Evolutionary conservation across 805 yeast genomes (phyloP).

Genomic region (Nakazawaea holstii): DNA sequence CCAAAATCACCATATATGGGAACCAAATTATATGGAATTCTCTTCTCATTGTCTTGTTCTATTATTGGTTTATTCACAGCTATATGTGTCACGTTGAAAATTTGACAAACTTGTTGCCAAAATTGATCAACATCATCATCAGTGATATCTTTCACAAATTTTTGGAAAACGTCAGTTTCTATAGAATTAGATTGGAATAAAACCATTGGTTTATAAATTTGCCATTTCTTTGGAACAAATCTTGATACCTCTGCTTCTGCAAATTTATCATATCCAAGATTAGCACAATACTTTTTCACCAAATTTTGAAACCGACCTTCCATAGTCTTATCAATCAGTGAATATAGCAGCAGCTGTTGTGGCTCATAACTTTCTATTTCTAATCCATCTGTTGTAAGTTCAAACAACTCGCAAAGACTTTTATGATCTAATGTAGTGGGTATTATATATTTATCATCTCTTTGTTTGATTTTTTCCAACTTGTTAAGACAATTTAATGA

Average conservation of each 20-base stretch:
- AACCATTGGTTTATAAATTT: conserved; percentile 63
- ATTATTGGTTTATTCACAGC: conserved; percentile 70
- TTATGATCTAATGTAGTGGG: not conserved
- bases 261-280: not conserved
- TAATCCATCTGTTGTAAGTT: not conserved
- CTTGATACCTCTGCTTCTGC: not conserved
- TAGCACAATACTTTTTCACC: not conserved
- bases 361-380: not conserved
- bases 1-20: conserved; percentile 70
- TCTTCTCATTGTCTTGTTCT: conserved; percentile 20
- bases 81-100: conserved; percentile 41
- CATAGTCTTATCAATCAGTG: not conserved
- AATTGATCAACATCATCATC: conserved; percentile 10
- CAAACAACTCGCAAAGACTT: not conserved
- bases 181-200: conserved; percentile 49
- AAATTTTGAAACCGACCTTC: not conserved
- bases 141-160: conserved; percentile 8
- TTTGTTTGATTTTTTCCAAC: not conserved
- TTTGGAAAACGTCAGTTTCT: conserved; percentile 30
- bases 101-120: conserved; percentile 11
- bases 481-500: conserved; percentile 3
- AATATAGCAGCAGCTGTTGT: not conserved
- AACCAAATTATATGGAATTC: conserved; percentile 58
- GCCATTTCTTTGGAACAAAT: conserved; percentile 46
- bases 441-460: not conserved